Evolutionary conservation across 1,284 basidiomycete species (phyloP), one percentile per base, ranked within the genome.

Genomic region (Papiliotrema laurentii): DNA sequence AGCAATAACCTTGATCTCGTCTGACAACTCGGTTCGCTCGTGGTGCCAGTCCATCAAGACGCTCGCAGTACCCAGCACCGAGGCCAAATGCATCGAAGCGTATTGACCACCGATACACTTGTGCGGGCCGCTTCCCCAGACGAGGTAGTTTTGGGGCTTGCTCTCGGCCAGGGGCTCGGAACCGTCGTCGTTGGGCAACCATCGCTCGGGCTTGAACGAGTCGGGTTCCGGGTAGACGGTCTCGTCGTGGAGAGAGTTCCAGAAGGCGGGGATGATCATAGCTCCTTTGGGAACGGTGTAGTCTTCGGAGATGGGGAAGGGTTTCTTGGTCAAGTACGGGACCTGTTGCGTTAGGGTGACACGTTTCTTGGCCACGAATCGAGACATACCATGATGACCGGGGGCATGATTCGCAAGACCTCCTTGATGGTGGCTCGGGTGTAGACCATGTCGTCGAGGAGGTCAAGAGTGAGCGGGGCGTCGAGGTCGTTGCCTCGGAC

Each of bases 221-320:
- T 93, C 88, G 3, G 94, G 91, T 47, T 92, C 81, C 30, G 90
- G 88, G 78, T 88, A 98, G 48, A 92, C 83, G 39, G 79, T 78
- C 18, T 87, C 81, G 72, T 98, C 94, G 72, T 97, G 93, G 40
- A 97, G 78, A 10, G 92, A 90, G 68, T 86, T 87, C 77, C 87
- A 98, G 77, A 97, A 89, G n/a, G 89, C 89, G 2, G 94, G 94
- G 61, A 98, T 97, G 64, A 97, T 81, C 89, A 98, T 97, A 68
- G 86, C 86, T 60, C 83, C 84, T 50, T 82, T 83, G 34, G 96
- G 94, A 0, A 92, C 93, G 16, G 87, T 94, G 79, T 98, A 98
- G 66, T 87, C 82, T 19, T 83, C 76, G 43, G 84, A 79, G 75
- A 98, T 91, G 28, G 91, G 90, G 85, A 98, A 97, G 0, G 89